Base-by-base conservation (phyloP, 306 rosid genomes). In the Vigna unguiculata region DNA sequence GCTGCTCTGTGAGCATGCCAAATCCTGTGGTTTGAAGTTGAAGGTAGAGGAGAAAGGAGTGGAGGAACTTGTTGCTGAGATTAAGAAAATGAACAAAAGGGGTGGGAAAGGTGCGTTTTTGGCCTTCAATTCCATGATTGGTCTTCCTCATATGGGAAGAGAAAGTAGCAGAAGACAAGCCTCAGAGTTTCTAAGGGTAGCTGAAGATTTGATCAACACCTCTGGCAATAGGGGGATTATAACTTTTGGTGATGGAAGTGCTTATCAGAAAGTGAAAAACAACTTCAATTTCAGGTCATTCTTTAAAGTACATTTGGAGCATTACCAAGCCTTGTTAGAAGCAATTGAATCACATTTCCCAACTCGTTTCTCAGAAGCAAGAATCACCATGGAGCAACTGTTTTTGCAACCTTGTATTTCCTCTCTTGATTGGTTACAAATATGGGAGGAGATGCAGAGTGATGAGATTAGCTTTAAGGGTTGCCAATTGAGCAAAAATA, bases 351-450 rank as follows among this genome's bases (percentile, higher is more conserved):
- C 82, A 1, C 80, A 19, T 24, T 87, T 90, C 36, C 79, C 90
- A 16, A 45, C 0, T 6, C 58, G 30, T 46, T 84, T 87, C 13
- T 58, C 77, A 71, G 92, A 87, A 66, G 93, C 93, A 47, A 90
- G 90, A 69, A 68, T 67, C 75, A 82, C 78, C 4, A 83, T 91
- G 69, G 93, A 90, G 55, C 57, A 71, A 45, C 36, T 82, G 8
- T 90, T 92, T 72, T 78, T 92, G 66, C 85, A 80, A 16, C 97
- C 93, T 19, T 69, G 22, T 21, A 36, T 90, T 4, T 88, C 90
- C 24, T 79, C 87, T 53, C 79, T 58, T 3, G 78, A 52, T 77
- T 88, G 89, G 91, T 69, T 84, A 6, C 67, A 74, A 17, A 81
- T 76, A 30, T 88, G 93, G 93, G 74, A 80, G 36, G 90, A 86